Conservation (phyloP, 2,329 filamentous ascomycete genomes). For the Microcyclosporella mali region DNA sequence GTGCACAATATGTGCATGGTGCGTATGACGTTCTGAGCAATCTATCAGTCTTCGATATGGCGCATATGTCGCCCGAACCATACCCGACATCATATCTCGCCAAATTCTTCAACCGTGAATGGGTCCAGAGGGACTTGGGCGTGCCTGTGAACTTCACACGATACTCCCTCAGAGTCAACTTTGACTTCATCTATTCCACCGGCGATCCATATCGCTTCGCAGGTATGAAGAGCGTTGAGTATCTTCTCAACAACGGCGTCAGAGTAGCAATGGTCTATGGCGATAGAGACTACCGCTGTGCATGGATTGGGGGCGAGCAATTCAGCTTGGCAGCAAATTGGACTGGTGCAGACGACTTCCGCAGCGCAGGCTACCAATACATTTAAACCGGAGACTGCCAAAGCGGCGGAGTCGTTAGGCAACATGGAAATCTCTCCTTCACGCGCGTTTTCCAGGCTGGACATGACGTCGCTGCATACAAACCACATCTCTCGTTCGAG, state of each 20-base stretch:
- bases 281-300: slow-evolving; percentile 26
- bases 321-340: slow-evolving; percentile 26
- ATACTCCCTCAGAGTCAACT: slow-evolving; percentile 4
- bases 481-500: slow-evolving; percentile 49
- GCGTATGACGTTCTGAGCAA: slow-evolving; percentile 10
- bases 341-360: slow-evolving; percentile 17
- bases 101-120: slow-evolving; percentile 43
- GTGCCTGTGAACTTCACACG: slow-evolving; percentile 43
- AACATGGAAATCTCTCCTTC: slow-evolving; percentile 33
- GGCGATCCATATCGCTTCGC: slow-evolving; percentile 18
- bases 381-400: slow-evolving; percentile 26
- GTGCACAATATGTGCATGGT: slow-evolving; percentile 8
- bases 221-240: slow-evolving; percentile 21
- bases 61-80: slow-evolving; percentile 18
- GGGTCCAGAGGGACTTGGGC: slow-evolving; percentile 43
- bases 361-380: slow-evolving; percentile 27
- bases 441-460: slow-evolving; percentile 31
- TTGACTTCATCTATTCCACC: slow-evolving; percentile 7
- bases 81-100: slow-evolving; percentile 15
- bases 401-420: slow-evolving; percentile 28
- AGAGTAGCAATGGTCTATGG: slow-evolving; percentile 26
- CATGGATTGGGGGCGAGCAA: slow-evolving; percentile 27
- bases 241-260: slow-evolving; percentile 21
- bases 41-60: slow-evolving; percentile 22
- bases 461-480: slow-evolving; percentile 36